Conservation (phyloP, 2,329 filamentous ascomycete genomes). For the Hawksworthiomyces lignivorus region DNA sequence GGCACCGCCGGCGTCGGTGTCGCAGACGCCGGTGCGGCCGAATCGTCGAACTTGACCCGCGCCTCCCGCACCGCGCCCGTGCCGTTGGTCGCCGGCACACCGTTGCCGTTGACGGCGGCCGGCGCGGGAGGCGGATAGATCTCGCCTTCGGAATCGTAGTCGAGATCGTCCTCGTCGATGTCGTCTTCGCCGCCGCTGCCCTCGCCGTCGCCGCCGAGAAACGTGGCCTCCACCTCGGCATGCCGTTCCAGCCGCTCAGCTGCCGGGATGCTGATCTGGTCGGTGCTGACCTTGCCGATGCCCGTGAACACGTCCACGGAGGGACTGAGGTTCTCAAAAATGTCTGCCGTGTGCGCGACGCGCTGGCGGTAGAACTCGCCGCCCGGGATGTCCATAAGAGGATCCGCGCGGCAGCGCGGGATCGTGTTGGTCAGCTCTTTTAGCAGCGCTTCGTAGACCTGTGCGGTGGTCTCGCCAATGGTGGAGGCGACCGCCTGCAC, state of each 20-base stretch:
- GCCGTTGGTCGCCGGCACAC: conserved; percentile 10
- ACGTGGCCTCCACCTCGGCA: conserved; percentile 17
- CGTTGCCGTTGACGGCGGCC: background rate
- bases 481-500: conserved; percentile 62
- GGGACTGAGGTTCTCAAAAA: conserved; percentile 47
- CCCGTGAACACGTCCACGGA: conserved; percentile 46
- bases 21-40: conserved; percentile 12
- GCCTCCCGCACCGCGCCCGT: conserved; percentile 16
- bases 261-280: conserved; percentile 37
- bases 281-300: conserved; percentile 46
- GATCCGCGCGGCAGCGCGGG: conserved; percentile 56
- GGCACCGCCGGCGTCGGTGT: background rate
- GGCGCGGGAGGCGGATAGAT: conserved; percentile 14
- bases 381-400: conserved; percentile 37
- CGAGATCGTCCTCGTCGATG: conserved; percentile 17
- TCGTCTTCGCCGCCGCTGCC: conserved; percentile 29
- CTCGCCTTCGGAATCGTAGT: conserved; percentile 22
- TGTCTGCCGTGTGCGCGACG: conserved; percentile 45
- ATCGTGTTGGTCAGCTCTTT: conserved; percentile 61
- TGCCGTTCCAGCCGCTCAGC: conserved; percentile 38
- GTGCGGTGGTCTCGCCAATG: conserved; percentile 65
- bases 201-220: conserved; percentile 20
- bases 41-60: conserved; percentile 47
- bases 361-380: conserved; percentile 24
- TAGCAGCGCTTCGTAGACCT: conserved; percentile 70